Conservation (phyloP, 306 rosid species). For the Fragaria ananassa region DNA sequence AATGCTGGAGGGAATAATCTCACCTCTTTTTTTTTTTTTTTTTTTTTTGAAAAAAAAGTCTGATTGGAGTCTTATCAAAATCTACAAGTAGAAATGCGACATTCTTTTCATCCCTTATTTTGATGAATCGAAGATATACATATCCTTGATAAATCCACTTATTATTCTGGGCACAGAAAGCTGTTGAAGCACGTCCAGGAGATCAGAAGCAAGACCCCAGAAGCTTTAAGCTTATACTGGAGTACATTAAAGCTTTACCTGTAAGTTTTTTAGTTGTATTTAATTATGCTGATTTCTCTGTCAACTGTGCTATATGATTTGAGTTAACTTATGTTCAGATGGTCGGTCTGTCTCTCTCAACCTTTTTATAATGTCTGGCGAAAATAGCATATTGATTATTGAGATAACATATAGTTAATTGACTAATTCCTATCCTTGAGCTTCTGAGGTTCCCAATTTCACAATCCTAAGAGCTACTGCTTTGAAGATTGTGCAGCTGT, state of each 20-base stretch:
- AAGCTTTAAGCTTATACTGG: conserved; percentile 87
- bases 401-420: neutral
- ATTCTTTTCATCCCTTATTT: neutral
- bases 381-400: neutral
- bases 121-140: neutral
- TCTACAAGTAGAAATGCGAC: no score
- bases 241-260: conserved; percentile 92
- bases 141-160: conserved; percentile 29
- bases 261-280: conserved; percentile 38
- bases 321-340: neutral
- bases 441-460: neutral
- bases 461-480: neutral
- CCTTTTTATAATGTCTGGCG: neutral
- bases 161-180: conserved; percentile 56
- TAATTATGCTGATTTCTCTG: neutral
- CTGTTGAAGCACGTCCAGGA: conserved; percentile 47
- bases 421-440: neutral
- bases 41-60: neutral
- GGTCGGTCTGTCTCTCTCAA: neutral
- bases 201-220: conserved; percentile 63
- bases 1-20: neutral
- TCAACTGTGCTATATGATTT: conserved; percentile 18
- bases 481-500: neutral
- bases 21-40: neutral
- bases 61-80: no score